Evolutionary conservation across 495 filamentous ascomycete genomes (phyloP).

Genomic region (Mytilinidion resinicola): DNA sequence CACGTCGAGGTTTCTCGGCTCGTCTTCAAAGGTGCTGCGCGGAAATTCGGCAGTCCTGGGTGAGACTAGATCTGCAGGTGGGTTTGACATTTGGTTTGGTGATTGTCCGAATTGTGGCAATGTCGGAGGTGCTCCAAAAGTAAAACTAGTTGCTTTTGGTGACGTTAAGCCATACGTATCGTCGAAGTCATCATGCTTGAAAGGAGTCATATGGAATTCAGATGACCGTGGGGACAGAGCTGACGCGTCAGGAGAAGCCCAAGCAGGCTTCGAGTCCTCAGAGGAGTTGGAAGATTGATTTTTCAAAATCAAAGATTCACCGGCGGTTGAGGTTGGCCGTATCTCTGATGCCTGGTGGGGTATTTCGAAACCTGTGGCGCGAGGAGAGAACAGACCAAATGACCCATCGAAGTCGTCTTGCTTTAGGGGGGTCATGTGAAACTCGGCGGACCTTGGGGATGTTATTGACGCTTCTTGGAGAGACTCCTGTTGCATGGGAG

Average conservation of each 20-base stretch:
- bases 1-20: slow-evolving; percentile 3
- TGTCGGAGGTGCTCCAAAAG: background rate
- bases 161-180: slow-evolving; percentile 31
- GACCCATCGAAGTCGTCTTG: slow-evolving; percentile 1
- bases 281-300: background rate
- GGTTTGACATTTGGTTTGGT: background rate
- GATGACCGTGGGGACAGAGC: slow-evolving; percentile 17
- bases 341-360: background rate
- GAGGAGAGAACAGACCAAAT: slow-evolving; percentile 1
- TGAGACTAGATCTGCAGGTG: slow-evolving; percentile 2
- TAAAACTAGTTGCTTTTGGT: slow-evolving; percentile 29
- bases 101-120: slow-evolving; percentile 21
- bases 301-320: too few species aligned
- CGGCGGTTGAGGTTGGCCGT: background rate
- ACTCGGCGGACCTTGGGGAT: slow-evolving; percentile 3
- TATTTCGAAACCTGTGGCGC: background rate
- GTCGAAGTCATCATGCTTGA: slow-evolving; percentile 23
- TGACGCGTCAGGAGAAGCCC: background rate
- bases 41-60: slow-evolving; percentile 22
- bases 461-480: background rate
- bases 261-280: background rate
- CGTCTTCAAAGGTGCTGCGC: slow-evolving; percentile 3
- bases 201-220: slow-evolving; percentile 34
- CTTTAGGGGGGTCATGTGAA: slow-evolving; percentile 3
- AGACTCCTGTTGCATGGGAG: background rate